A percentile compares a stretch with the other conserved stretches of the same genome.
Evolutionary conservation across 2,329 filamentous ascomycete species (phyloP).

Genomic region (Talaromyces atroroseus): DNA sequence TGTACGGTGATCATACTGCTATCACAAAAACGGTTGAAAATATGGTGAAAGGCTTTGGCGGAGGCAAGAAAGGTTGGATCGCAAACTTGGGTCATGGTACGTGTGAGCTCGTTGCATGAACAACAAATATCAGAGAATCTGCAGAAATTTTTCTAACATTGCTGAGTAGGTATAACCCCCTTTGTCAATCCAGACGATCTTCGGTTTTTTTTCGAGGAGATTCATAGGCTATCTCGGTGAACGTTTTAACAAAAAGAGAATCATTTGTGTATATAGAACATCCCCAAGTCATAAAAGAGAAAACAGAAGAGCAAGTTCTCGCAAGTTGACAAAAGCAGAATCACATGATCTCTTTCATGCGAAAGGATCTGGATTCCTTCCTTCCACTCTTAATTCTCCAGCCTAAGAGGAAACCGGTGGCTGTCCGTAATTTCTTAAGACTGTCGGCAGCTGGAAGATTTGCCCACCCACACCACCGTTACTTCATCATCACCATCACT

Average conservation of each 20-base stretch:
- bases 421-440: neutral
- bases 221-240: slow-evolving; percentile 56
- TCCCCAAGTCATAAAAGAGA: neutral
- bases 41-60: slow-evolving; percentile 81
- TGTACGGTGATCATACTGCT: slow-evolving; percentile 76
- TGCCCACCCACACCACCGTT: neutral
- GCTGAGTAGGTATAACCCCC: slow-evolving; percentile 71
- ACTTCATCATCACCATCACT: neutral
- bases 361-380: neutral
- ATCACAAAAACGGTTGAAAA: slow-evolving; percentile 78
- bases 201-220: slow-evolving; percentile 89
- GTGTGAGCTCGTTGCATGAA: slow-evolving; percentile 23
- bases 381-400: neutral
- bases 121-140: slow-evolving; percentile 3
- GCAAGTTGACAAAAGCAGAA: neutral
- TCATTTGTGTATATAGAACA: neutral
- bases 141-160: slow-evolving; percentile 19
- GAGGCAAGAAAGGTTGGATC: slow-evolving; percentile 89
- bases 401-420: neutral
- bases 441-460: too few species aligned
- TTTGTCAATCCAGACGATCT: slow-evolving; percentile 90
- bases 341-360: neutral
- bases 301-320: neutral
- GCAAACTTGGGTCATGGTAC: slow-evolving; percentile 91
- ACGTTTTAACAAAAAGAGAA: neutral